Evolutionary conservation across 306 rosid species (phyloP).

Genomic region (Trifolium repens): DNA sequence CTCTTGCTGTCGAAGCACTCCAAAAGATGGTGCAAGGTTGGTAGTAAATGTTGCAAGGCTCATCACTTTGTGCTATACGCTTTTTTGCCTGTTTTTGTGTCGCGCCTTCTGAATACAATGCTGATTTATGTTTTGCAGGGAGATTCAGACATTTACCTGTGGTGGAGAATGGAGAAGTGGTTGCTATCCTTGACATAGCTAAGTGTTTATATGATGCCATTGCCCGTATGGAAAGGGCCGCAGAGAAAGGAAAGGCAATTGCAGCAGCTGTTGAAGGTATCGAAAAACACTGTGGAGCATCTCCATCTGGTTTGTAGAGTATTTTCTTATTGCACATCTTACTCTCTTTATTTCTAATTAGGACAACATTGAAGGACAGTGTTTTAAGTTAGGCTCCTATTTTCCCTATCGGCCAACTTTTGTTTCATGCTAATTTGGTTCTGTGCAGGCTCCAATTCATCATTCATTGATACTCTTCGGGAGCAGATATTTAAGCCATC

Average conservation of each 20-base stretch:
- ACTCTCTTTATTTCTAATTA: conserved; percentile 10
- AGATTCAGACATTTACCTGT: conserved; percentile 96
- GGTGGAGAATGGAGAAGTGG: conserved; percentile 96
- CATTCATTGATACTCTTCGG: conserved; percentile 82
- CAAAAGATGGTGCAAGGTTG: conserved; percentile 99
- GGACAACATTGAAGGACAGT: conserved; percentile 25
- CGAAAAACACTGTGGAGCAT: conserved; percentile 86
- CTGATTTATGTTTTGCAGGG: conserved; percentile 61
- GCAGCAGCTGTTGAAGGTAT: conserved; percentile 99
- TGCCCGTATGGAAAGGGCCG: conserved; percentile 94
- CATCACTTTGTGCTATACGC: background rate
- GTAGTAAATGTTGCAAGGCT: conserved; percentile 15
- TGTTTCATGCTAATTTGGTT: conserved; percentile 37
- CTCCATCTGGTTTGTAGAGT: conserved; percentile 72
- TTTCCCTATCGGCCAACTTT: background rate
- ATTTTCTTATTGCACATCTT: conserved; percentile 23
- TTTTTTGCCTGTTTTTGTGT: conserved; percentile 5
- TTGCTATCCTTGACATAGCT: conserved; percentile 96
- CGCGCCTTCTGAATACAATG: conserved; percentile 29
- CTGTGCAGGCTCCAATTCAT: conserved; percentile 75
- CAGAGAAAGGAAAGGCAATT: conserved; percentile 98
- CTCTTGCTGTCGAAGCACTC: conserved; percentile 98
- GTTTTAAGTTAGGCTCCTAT: conserved; percentile 24
- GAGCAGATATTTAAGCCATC: conserved; percentile 94
- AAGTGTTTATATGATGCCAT: conserved; percentile 97